Evolutionary conservation across 805 yeast genomes (phyloP).

Genomic region (Ogataea angusta): DNA sequence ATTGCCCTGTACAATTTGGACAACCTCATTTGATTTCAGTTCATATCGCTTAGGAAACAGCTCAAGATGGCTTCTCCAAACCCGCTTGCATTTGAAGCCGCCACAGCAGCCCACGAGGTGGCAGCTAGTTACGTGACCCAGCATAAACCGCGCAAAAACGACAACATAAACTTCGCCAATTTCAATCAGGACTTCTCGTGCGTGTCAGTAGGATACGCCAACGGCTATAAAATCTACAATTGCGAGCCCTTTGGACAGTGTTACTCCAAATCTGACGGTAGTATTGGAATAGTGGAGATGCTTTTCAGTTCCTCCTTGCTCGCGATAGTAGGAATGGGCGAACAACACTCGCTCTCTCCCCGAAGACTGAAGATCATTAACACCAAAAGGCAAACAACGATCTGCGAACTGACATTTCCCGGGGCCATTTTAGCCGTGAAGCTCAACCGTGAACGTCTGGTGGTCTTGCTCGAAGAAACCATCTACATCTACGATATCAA

Average conservation of each 20-base stretch:
- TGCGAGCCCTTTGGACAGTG: conserved; percentile 82
- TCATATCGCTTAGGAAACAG: too few relatives aligned
- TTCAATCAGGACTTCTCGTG: conserved; percentile 89
- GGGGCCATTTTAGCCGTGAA: conserved; percentile 70
- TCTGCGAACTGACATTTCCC: conserved; percentile 90
- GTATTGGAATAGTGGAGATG: conserved; percentile 85
- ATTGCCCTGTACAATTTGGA: background rate
- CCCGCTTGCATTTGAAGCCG: conserved; percentile 22
- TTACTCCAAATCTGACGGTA: conserved; percentile 50
- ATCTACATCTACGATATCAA: conserved; percentile 87
- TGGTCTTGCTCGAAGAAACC: conserved; percentile 81
- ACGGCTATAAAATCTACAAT: conserved; percentile 71
- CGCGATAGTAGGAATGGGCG: conserved; percentile 82
- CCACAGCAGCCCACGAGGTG: conserved; percentile 16
- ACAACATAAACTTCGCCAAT: conserved; percentile 47
- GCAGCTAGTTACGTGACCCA: conserved; percentile 14
- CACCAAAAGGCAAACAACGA: conserved; percentile 64
- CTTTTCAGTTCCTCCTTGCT: conserved; percentile 81
- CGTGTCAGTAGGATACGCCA: conserved; percentile 65
- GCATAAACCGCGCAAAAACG: conserved; percentile 12
- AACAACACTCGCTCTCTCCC: conserved; percentile 72
- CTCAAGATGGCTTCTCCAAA: conserved; percentile 16
- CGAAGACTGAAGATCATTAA: conserved; percentile 79
- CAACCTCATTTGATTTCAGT: too few relatives aligned
- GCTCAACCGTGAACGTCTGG: conserved; percentile 77